Evolutionary conservation across 805 yeast species (phyloP).

Genomic region (Kodamaea hsintzibuensis): DNA sequence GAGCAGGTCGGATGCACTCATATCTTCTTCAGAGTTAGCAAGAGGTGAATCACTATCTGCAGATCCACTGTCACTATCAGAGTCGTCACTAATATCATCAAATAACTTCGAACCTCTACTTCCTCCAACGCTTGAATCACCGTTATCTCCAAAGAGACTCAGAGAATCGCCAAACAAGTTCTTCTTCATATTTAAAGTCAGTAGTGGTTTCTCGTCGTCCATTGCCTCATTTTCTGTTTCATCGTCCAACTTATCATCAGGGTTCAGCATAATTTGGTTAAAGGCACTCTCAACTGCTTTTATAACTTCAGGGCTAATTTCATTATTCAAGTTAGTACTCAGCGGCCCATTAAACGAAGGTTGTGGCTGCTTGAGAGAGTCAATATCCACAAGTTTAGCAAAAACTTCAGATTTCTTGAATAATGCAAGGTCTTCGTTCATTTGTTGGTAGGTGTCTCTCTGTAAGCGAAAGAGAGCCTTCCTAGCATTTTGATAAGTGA

Average conservation of each 20-base stretch:
- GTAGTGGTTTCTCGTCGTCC: slow-evolving; percentile 4
- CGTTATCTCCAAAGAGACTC: slow-evolving; percentile 29
- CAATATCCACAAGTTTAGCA: slow-evolving; percentile 31
- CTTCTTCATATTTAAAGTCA: slow-evolving; percentile 15
- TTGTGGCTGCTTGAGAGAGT: not conserved
- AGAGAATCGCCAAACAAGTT: slow-evolving; percentile 27
- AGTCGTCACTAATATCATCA: slow-evolving; percentile 36
- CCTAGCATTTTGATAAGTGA: slow-evolving; percentile 54
- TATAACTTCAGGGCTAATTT: slow-evolving; percentile 44
- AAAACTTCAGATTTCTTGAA: slow-evolving; percentile 61
- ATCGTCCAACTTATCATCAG: slow-evolving; percentile 6
- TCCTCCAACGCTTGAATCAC: not conserved
- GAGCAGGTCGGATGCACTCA: slow-evolving; percentile 4
- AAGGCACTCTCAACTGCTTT: slow-evolving; percentile 70
- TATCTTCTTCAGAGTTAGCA: slow-evolving; percentile 11
- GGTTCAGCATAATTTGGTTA: slow-evolving; percentile 51
- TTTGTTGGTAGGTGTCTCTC: slow-evolving; percentile 45
- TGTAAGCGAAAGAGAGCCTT: slow-evolving; percentile 62
- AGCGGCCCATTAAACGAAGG: not conserved
- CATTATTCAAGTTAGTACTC: not conserved
- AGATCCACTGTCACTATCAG: slow-evolving; percentile 36
- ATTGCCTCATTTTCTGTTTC: not conserved
- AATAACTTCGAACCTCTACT: slow-evolving; percentile 31
- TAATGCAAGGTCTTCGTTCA: slow-evolving; percentile 57
- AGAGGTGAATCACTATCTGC: slow-evolving; percentile 21